Evolutionary conservation across 2,329 filamentous ascomycete genomes (phyloP).

Genomic region (Clarireedia monteithiana): DNA sequence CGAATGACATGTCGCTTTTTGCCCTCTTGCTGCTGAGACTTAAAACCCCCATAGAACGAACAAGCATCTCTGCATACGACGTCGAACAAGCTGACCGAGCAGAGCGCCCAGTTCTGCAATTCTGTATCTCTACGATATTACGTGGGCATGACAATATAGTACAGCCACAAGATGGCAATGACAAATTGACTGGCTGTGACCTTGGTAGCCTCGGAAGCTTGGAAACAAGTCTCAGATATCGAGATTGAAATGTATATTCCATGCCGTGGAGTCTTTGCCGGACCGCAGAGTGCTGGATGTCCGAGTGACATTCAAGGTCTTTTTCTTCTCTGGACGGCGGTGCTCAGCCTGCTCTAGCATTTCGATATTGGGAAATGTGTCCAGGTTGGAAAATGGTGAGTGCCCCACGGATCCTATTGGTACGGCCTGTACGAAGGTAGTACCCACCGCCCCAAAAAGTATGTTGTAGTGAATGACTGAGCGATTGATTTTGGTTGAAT

Average conservation of each 20-base stretch:
- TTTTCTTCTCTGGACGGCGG: not conserved
- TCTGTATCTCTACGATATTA: constrained; percentile 10
- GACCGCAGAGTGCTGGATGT: constrained; percentile 16
- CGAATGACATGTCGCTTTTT: constrained; percentile 10
- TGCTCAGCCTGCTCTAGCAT: constrained; percentile 8
- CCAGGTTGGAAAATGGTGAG: constrained; percentile 1
- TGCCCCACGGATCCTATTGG: not conserved
- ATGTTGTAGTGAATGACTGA: not conserved
- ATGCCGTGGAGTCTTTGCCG: constrained; percentile 19
- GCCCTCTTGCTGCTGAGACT: constrained; percentile 1
- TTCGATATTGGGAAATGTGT: constrained; percentile 2
- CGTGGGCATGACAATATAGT: constrained; percentile 7
- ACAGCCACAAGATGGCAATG: constrained; percentile 19
- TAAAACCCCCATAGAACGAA: constrained; percentile 8
- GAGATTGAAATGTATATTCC: constrained; percentile 5
- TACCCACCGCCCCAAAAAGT: constrained; percentile 1
- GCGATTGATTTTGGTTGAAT: not conserved
- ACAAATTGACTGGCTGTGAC: constrained; percentile 4
- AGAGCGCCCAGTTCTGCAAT: constrained; percentile 6
- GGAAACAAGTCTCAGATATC: constrained; percentile 12
- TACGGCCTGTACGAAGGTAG: not conserved
- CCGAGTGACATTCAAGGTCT: constrained; percentile 5
- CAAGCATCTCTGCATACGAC: constrained; percentile 20
- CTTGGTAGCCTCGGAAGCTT: not conserved
- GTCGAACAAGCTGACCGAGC: constrained; percentile 19